Conservation (phyloP, 129 eudicot genomes). For the Tagetes erecta region DNA sequence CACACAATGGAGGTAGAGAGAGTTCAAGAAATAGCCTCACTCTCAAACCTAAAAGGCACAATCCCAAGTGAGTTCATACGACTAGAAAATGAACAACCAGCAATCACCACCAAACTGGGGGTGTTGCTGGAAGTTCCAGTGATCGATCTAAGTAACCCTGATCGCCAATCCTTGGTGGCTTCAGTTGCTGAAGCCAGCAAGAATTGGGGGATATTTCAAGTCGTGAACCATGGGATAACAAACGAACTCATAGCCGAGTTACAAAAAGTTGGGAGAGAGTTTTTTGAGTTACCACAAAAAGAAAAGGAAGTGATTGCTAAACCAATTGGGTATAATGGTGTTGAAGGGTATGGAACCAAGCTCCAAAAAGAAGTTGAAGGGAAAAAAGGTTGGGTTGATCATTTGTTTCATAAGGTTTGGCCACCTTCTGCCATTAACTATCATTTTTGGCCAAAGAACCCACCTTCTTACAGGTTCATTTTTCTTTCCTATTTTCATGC, state of each 20-base stretch:
- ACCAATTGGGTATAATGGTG: conserved; percentile 37
- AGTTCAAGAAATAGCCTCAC: conserved; percentile 53
- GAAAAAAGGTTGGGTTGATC: conserved; percentile 91
- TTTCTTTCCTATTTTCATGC: background rate
- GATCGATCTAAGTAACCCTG: conserved; percentile 36
- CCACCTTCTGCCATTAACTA: conserved; percentile 68
- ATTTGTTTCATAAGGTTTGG: conserved; percentile 74
- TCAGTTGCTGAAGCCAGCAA: conserved; percentile 36
- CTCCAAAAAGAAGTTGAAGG: conserved; percentile 64
- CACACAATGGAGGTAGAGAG: conserved; percentile 46
- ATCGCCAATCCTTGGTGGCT: conserved; percentile 8
- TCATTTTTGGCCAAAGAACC: conserved; percentile 76
- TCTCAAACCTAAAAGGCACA: conserved; percentile 33
- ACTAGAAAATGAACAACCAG: conserved; percentile 46
- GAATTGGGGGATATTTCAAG: conserved; percentile 59
- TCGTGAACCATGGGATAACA: conserved; percentile 72
- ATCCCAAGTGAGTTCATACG: conserved; percentile 54
- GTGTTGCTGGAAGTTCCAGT: conserved; percentile 43
- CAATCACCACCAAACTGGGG: conserved; percentile 41
- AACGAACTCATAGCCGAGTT: conserved; percentile 43
- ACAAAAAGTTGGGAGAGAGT: conserved; percentile 57
- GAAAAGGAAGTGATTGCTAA: conserved; percentile 66
- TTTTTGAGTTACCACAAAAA: conserved; percentile 71
- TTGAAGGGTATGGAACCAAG: conserved; percentile 83
- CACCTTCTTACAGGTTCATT: conserved; percentile 72